Evolutionary conservation across 495 filamentous ascomycete species (phyloP).

Genomic region (Pyronema omphalodes): DNA sequence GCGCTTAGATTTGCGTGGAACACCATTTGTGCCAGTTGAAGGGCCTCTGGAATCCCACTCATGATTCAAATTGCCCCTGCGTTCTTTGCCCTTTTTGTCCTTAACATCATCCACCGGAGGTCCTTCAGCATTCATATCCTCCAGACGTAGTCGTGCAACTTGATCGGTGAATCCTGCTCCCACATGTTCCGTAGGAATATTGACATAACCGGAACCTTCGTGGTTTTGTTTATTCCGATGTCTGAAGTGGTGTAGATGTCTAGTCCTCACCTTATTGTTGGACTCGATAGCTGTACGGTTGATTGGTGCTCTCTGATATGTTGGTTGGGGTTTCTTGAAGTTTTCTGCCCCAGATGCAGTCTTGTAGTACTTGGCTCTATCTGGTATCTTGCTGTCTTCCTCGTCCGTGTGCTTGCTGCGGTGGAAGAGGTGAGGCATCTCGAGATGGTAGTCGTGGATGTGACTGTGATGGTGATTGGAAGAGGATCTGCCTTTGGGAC

Average conservation of each 20-base stretch:
- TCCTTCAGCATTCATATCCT: conserved; percentile 11
- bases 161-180: conserved; percentile 2
- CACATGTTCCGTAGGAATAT: not conserved
- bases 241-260: too few species aligned
- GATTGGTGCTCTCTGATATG: not conserved
- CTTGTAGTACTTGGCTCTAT: conserved; percentile 3
- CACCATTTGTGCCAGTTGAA: not conserved
- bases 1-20: not conserved
- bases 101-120: not conserved
- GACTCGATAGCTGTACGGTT: conserved; percentile 1
- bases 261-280: not conserved
- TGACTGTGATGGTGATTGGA: conserved; percentile 1
- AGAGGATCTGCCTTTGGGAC: not conserved
- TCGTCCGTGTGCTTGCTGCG: not conserved
- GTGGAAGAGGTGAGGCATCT: conserved; percentile 9
- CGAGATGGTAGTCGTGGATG: conserved; percentile 5
- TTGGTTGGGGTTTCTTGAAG: conserved; percentile 5
- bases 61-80: not conserved
- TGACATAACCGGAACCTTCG: not conserved
- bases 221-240: not conserved
- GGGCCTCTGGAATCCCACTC: not conserved
- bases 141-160: conserved; percentile 18
- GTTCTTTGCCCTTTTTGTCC: not conserved
- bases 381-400: not conserved
- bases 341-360: not conserved